Evolutionary conservation across 106 monocot species (phyloP).

Genomic region (Allium cepa): DNA sequence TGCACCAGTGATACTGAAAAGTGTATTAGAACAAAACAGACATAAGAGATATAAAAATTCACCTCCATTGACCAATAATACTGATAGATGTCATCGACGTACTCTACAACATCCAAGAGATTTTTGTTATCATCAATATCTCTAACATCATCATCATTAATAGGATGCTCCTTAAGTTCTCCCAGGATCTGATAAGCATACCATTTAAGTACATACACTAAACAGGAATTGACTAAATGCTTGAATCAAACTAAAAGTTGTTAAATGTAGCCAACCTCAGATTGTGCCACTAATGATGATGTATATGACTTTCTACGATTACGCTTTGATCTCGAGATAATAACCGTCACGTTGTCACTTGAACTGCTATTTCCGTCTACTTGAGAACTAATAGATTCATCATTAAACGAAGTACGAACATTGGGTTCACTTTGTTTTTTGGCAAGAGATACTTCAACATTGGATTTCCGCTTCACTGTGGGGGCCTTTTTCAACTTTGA

Average conservation of each 20-base stretch:
- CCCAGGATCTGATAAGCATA: slow-evolving; percentile 3
- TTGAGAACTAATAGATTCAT: slow-evolving; percentile 10
- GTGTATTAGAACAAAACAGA: neutral
- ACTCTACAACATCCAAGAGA: slow-evolving; percentile 41
- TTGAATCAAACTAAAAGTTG: neutral
- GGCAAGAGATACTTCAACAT: neutral
- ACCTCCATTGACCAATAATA: slow-evolving; percentile 59
- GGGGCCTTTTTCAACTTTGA: slow-evolving; percentile 10
- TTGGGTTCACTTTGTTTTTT: slow-evolving; percentile 6
- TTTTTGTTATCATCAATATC: slow-evolving; percentile 33
- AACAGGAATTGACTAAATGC: neutral
- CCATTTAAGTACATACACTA: neutral
- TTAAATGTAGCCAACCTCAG: slow-evolving; percentile 5
- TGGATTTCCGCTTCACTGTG: slow-evolving; percentile 1
- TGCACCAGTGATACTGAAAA: too few species aligned
- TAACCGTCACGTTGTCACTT: slow-evolving; percentile 7
- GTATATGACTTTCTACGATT: slow-evolving; percentile 33
- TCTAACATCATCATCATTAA: slow-evolving; percentile 15
- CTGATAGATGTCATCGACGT: slow-evolving; percentile 46
- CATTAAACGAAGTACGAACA: slow-evolving; percentile 5
- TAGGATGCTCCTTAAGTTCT: slow-evolving; percentile 7
- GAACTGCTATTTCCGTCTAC: slow-evolving; percentile 3
- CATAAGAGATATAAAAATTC: neutral
- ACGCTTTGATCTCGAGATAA: slow-evolving; percentile 17
- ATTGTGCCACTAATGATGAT: slow-evolving; percentile 28